Evolutionary conservation across 2,329 filamentous ascomycete species (phyloP).

Genomic region (Sporothrix pseudoabietina): DNA sequence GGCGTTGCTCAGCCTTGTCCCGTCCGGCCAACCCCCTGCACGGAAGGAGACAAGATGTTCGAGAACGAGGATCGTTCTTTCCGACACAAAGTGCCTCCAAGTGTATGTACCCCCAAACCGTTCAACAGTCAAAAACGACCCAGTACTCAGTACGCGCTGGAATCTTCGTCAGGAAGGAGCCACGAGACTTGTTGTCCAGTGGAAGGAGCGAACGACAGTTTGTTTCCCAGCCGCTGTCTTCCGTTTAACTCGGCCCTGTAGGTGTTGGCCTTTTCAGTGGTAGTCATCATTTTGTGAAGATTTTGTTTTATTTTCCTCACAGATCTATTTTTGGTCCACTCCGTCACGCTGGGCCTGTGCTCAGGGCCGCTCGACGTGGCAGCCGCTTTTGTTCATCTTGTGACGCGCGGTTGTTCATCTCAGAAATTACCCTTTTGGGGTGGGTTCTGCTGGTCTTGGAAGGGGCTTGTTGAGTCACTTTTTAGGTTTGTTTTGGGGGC

Average conservation of each 20-base stretch:
- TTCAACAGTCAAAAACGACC: background rate
- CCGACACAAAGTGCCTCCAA: background rate
- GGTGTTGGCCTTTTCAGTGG: background rate
- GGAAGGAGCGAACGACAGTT: background rate
- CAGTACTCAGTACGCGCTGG: background rate
- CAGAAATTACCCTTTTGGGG: background rate
- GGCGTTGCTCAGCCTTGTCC: slow-evolving; percentile 22
- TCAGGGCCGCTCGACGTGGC: background rate
- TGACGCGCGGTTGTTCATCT: background rate
- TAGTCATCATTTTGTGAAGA: too few species aligned
- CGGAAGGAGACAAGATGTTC: slow-evolving; percentile 9
- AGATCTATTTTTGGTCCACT: background rate
- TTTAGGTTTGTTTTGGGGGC: background rate
- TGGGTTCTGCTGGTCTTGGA: background rate
- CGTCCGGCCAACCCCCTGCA: slow-evolving; percentile 14
- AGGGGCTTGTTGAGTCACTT: background rate
- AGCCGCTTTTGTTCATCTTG: background rate
- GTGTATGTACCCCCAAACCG: background rate
- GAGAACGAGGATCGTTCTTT: slow-evolving; percentile 16
- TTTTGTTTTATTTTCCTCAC: background rate
- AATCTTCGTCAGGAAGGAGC: background rate
- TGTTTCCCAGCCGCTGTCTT: background rate
- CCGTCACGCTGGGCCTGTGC: background rate
- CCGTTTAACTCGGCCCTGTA: background rate
- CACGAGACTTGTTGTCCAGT: background rate